Evolutionary conservation across 1,284 basidiomycete genomes (phyloP).

Genomic region (Coriolopsis trogii): DNA sequence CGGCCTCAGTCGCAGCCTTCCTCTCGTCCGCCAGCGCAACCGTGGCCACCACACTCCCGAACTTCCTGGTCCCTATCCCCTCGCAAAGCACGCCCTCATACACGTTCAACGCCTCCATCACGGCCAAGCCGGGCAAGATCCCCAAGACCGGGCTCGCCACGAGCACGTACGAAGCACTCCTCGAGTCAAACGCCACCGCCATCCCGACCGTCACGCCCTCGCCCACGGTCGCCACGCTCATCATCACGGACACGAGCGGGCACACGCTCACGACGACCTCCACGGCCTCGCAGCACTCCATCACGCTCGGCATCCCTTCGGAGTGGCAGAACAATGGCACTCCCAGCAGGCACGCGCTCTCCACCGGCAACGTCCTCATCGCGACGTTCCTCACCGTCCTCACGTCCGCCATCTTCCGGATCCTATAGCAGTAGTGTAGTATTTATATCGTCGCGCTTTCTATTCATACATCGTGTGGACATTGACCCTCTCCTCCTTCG

Average conservation of each 20-base stretch:
- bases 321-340: constrained; percentile 28
- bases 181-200: constrained; percentile 38
- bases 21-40: constrained; percentile 68
- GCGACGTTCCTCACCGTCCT: neutral
- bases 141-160: constrained; percentile 63
- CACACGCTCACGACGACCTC: constrained; percentile 35
- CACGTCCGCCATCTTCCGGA: constrained; percentile 7
- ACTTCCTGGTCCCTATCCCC: constrained; percentile 71
- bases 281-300: constrained; percentile 30
- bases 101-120: constrained; percentile 69
- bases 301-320: constrained; percentile 40
- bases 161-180: constrained; percentile 67
- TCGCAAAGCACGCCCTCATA: constrained; percentile 69
- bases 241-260: constrained; percentile 40
- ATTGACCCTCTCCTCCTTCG: neutral
- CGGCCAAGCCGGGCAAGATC: constrained; percentile 54
- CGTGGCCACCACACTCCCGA: constrained; percentile 74
- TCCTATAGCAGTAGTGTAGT: constrained; percentile 3
- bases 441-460: neutral
- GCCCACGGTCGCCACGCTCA: constrained; percentile 38
- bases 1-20: constrained; percentile 51
- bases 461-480: neutral
- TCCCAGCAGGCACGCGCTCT: neutral
- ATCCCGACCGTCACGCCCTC: constrained; percentile 38
- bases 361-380: neutral